Base-by-base conservation (phyloP, 2,329 filamentous ascomycete species). In the Myriosclerotinia duriaeana region DNA sequence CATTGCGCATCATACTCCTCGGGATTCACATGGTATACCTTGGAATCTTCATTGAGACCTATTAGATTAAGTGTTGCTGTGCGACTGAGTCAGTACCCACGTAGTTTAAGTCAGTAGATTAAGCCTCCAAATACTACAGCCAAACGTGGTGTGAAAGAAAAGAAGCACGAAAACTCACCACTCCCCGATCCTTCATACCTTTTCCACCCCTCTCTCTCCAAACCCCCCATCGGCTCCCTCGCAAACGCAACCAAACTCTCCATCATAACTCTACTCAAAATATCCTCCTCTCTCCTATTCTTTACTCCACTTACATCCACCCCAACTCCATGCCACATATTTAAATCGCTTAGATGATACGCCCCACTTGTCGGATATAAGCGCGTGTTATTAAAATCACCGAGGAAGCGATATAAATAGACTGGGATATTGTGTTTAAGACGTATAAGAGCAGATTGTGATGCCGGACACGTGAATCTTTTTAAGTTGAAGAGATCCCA, bases 381-480 rank as follows among this genome's bases (percentile, higher is more conserved):
- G 1, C 69, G 71, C 14, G 75, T 70, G 58, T 79, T 75, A 8
- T 75, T 73, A 56, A 78, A 79, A 11, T 75, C 73, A 15, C 77
- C 78, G 36, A 77, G 73, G 59, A 77, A 80, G 15, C 76, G 69
- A 60, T 79, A 79, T 46, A 78, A 67, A 77, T 77, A 80, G 0
- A 76, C 77, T 3, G 78, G 77, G 20, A 72, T 73, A 0, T 71
- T 70, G 0, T 66, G 66, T 2, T 34, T 56, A 2, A 76, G 53
- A 30, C 71, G 70, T 30, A 68, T 65, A 55, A 75, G 71, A 48
- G 75, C 72, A 30, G 71, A 65, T 64, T 71, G 63, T 1, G 74
- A 73, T 2, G 72, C 67, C 6, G 77, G 75, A 67, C 78, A 78
- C 30, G 69, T 81, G 60, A 76, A 78, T 12, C 69, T 71, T 38